Base-by-base conservation (phyloP, 225 moss, liverwort and hornwort genomes). In the Marchantia polymorpha region DNA sequence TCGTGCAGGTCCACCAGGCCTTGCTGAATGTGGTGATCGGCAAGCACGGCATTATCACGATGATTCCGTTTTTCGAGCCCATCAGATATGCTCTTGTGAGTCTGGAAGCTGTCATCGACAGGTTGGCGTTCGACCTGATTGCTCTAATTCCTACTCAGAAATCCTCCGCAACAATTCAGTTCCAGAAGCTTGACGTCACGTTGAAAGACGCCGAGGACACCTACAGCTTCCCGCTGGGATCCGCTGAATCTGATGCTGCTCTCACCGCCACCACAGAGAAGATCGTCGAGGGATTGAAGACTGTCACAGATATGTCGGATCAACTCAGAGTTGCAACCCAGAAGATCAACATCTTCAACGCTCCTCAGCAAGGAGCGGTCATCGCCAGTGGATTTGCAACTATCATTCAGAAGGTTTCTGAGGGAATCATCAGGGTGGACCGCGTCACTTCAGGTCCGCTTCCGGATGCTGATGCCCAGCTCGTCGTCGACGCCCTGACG, bases 381-480 rank as follows among this genome's bases (percentile, higher is more conserved):
- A 80, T 87, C 1, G 23, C n/a, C 39, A 10, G 26, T 0, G 85
- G 85, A 16, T 82, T 87, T 27, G 0, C n/a, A 17, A 17, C 0
- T 61, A 87, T 87, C 77, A 77, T 80, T 74, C 2, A 17, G 0
- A 82, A 73, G 76, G 26, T 87, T 52, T 16, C 64, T 8, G 72
- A 74, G 7, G 59, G 59, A 60, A 80, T 74, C 10, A 14, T 52
- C 39, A 39, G 39, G 39, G 39, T 39, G 39, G 39, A 39, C 39
- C 39, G 39, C 2, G 79, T 78, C 7, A 80, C 83, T 1, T 23
- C 31, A 15, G 77, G 77, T 64, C 51, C 79, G 6, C 82, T 87
- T 2, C 27, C 30, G 0, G 80, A 86, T 23, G 76, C 12, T 59
- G 39, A 39, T 39, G 39, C 39, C 39, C 39, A 39, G 39, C 81